Evolutionary conservation across 2,329 filamentous ascomycete genomes (phyloP).

Genomic region (Colletotrichum australisinense): DNA sequence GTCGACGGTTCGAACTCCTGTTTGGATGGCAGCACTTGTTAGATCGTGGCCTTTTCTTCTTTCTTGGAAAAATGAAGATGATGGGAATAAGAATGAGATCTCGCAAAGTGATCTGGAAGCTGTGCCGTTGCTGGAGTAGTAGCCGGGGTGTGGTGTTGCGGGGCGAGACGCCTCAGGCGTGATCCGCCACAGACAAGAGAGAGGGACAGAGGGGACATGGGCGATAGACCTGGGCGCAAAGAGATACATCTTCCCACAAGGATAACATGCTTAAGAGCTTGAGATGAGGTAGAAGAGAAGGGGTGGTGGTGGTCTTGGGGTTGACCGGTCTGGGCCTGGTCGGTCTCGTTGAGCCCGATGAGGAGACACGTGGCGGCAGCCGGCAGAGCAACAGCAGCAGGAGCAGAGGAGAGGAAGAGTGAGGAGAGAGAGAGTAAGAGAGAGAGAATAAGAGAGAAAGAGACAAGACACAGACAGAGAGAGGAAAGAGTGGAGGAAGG

Average conservation of each 20-base stretch:
- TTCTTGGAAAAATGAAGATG: not conserved
- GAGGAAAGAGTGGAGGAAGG: not conserved
- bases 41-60: slow-evolving; percentile 36
- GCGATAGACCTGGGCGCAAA: slow-evolving; percentile 10
- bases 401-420: too few relatives aligned
- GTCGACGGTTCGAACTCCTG: slow-evolving; percentile 68
- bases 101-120: slow-evolving; percentile 23
- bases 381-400: not conserved
- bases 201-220: slow-evolving; percentile 7
- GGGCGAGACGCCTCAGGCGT: slow-evolving; percentile 16
- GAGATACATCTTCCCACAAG: slow-evolving; percentile 16
- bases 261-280: slow-evolving; percentile 20
- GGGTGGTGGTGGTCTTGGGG: slow-evolving; percentile 3
- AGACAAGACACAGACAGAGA: not conserved
- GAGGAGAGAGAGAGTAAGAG: too few relatives aligned
- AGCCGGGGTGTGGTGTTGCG: slow-evolving; percentile 3
- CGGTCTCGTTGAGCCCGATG: slow-evolving; percentile 28
- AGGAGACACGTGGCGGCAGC: slow-evolving; percentile 11
- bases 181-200: slow-evolving; percentile 20
- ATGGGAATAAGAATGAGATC: slow-evolving; percentile 12
- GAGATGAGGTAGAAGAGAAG: not conserved
- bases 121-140: slow-evolving; percentile 21
- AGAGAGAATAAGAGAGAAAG: not conserved
- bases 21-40: slow-evolving; percentile 44
- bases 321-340: slow-evolving; percentile 28